Conservation (phyloP, 352 stramenopile genomes). For the Phytophthora litchii region DNA sequence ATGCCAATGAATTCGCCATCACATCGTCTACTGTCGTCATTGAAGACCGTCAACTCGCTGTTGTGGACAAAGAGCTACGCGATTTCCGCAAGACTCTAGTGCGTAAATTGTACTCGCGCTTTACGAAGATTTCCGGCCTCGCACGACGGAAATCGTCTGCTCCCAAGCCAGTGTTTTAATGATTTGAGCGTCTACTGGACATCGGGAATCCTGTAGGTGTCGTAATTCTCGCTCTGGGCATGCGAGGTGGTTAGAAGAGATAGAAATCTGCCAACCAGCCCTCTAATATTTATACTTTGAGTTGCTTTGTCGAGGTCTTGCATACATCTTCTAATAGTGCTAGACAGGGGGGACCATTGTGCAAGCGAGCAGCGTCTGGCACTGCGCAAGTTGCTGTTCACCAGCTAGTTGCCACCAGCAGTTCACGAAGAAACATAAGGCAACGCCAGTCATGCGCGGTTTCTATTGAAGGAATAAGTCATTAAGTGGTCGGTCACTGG, state of each 20-base stretch:
- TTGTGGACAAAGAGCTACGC: constrained; percentile 68
- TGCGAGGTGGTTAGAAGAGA: constrained; percentile 11
- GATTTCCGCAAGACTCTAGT: constrained; percentile 68
- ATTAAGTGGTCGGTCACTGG: not conserved
- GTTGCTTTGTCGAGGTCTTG: constrained; percentile 8
- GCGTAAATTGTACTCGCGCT: constrained; percentile 57
- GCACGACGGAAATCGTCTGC: constrained; percentile 31
- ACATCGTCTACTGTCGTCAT: constrained; percentile 61
- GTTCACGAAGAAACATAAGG: constrained; percentile 18
- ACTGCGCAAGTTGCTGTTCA: not conserved
- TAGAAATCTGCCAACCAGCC: constrained; percentile 3
- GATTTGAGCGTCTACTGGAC: constrained; percentile 18
- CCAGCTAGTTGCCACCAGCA: constrained; percentile 9
- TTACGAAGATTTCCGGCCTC: constrained; percentile 55
- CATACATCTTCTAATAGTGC: constrained; percentile 10
- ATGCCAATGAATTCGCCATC: constrained; percentile 44
- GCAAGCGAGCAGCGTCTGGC: not conserved
- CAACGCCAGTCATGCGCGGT: constrained; percentile 6
- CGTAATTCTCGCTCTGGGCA: constrained; percentile 3
- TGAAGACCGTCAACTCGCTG: constrained; percentile 68
- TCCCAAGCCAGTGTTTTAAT: constrained; percentile 19
- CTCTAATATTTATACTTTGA: constrained; percentile 42
- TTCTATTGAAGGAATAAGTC: constrained; percentile 24
- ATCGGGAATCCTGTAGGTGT: constrained; percentile 30
- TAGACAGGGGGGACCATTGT: constrained; percentile 10